phyloP scores from a whole-genome alignment of 306 rosid genomes.

The Ochetophila trinervis region DNA sequence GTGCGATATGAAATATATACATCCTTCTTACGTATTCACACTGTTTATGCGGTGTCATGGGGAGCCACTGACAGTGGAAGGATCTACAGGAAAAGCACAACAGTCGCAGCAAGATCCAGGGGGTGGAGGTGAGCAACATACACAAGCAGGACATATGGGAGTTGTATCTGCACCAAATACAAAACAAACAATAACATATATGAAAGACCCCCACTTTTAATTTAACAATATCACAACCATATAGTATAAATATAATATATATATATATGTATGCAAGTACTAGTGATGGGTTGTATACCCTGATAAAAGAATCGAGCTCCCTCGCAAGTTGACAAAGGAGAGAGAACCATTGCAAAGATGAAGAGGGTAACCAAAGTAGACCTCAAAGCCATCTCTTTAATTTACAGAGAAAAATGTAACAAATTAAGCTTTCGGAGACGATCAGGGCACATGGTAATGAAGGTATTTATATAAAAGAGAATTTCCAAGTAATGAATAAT shows the following conservation, averaged over 20 bases:
- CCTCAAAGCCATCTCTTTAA: slow-evolving; percentile 25
- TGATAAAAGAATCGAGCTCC: slow-evolving; percentile 21
- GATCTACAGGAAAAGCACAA: slow-evolving; percentile 38
- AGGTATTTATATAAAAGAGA: not conserved
- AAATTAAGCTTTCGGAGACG: not conserved
- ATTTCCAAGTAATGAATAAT: not conserved
- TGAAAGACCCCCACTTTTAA: not conserved
- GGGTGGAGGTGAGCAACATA: slow-evolving; percentile 43
- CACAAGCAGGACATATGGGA: slow-evolving; percentile 27
- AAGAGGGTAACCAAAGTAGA: slow-evolving; percentile 29
- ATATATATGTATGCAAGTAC: not conserved
- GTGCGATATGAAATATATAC: no score
- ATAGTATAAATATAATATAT: not conserved
- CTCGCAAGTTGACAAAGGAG: slow-evolving; percentile 22
- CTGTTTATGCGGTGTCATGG: slow-evolving; percentile 13
- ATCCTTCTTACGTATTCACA: not conserved
- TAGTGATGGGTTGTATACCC: not conserved
- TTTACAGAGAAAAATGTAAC: not conserved
- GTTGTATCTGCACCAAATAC: not conserved
- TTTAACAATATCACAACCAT: no score
- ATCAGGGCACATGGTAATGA: not conserved
- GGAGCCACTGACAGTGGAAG: slow-evolving; percentile 15
- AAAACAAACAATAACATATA: not conserved
- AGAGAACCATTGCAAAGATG: slow-evolving; percentile 31
- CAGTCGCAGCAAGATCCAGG: slow-evolving; percentile 46